A percentile compares a stretch with the other conserved stretches of the same genome.
phyloP scores from a whole-genome alignment of 2,329 filamentous ascomycete species.

The Gnomoniopsis sp. region DNA sequence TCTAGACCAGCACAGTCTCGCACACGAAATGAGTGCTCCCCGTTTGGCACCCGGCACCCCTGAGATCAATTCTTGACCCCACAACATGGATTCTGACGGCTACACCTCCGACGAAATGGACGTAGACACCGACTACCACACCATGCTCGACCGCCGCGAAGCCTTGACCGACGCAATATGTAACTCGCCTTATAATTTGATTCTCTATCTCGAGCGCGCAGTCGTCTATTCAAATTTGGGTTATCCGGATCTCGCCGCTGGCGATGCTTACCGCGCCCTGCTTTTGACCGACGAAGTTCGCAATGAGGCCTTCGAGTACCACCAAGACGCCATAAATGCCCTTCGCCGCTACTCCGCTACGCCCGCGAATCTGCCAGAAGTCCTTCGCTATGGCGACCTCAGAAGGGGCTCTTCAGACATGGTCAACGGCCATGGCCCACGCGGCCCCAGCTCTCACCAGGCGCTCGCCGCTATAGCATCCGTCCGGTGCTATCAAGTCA shows the following conservation, averaged over 20 bases:
- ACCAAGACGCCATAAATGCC: conserved; percentile 61
- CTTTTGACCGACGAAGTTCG: conserved; percentile 77
- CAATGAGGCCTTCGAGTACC: conserved; percentile 79
- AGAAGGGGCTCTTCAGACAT: conserved; percentile 30
- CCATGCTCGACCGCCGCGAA: conserved; percentile 52
- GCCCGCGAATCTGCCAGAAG: conserved; percentile 33
- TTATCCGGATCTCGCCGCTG: conserved; percentile 85
- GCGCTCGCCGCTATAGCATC: conserved; percentile 48
- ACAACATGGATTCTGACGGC: conserved; percentile 24
- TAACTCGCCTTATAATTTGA: conserved; percentile 55
- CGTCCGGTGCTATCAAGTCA: conserved; percentile 56
- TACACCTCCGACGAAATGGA: conserved; percentile 29
- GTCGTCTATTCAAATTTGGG: conserved; percentile 68
- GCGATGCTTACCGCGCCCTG: conserved; percentile 88
- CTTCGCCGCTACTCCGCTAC: conserved; percentile 38
- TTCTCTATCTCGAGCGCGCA: conserved; percentile 68
- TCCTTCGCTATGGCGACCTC: conserved; percentile 44
- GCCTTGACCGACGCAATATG: conserved; percentile 54
- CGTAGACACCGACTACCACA: conserved; percentile 36
- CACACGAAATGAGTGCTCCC: not conserved
- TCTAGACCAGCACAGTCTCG: conserved; percentile 20
- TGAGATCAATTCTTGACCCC: not conserved
- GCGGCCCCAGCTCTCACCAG: conserved; percentile 30
- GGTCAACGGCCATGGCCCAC: conserved; percentile 30
- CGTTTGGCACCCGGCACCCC: no score